Evolutionary conservation across 352 stramenopile species (phyloP).

Genomic region (Globisporangium paddicum): DNA sequence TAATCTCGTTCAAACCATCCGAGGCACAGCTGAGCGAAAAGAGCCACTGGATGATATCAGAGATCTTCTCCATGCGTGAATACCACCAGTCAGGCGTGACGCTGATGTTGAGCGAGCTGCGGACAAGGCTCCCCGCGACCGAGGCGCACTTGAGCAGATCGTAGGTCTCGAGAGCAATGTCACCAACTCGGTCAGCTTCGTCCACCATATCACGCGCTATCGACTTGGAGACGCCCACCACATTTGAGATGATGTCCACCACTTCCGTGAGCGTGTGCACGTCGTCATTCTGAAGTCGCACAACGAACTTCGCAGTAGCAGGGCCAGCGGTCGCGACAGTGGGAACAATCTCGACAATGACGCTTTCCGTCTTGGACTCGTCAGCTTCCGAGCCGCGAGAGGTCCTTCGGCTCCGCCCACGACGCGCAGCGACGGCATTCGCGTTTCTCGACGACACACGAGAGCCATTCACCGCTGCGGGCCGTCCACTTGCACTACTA

Average conservation of each 20-base stretch:
- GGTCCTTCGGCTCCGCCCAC: conserved; percentile 5
- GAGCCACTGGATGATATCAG: conserved; percentile 67
- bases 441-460: conserved; percentile 5
- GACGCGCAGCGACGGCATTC: conserved; percentile 13
- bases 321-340: background rate
- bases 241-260: conserved; percentile 53
- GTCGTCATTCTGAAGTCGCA: conserved; percentile 86
- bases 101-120: conserved; percentile 67
- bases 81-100: conserved; percentile 68
- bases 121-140: conserved; percentile 45
- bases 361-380: conserved; percentile 19
- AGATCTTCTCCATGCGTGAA: conserved; percentile 46
- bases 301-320: conserved; percentile 27
- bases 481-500: background rate
- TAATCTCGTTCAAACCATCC: conserved; percentile 65
- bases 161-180: conserved; percentile 37
- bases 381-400: conserved; percentile 14
- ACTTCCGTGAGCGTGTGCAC: conserved; percentile 74
- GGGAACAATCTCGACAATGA: background rate
- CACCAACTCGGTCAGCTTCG: conserved; percentile 56
- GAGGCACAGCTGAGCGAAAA: conserved; percentile 60
- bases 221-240: conserved; percentile 51
- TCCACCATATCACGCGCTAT: conserved; percentile 43
- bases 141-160: conserved; percentile 42
- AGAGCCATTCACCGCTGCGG: background rate